These are phyloP conservation scores for Epichloe baconii DNA, from an alignment of 2,329 filamentous ascomycete genomes.

Conservation along the genomic window DNA sequence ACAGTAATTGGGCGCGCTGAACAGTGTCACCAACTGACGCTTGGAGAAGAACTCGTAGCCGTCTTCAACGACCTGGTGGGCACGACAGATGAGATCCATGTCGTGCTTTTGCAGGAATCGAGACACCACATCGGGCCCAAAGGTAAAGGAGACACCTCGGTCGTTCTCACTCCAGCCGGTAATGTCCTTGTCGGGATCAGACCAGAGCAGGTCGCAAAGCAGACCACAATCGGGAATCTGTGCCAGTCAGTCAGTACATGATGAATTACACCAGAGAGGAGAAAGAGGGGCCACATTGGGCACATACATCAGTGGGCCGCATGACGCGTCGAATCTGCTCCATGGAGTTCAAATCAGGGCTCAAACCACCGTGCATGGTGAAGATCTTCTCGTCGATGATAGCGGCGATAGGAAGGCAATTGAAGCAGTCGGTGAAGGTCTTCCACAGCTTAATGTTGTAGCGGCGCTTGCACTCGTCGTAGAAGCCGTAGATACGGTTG, in stretches of 20 bases:
- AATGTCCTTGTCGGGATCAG: conserved; percentile 97
- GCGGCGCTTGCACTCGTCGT: conserved; percentile 97
- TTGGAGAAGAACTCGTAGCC: conserved; percentile 99
- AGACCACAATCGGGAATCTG: conserved; percentile 97
- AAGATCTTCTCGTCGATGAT: conserved; percentile 99
- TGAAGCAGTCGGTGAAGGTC: conserved; percentile 99
- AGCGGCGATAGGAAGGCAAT: conserved; percentile 92
- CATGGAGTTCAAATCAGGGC: conserved; percentile 97
- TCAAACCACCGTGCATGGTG: conserved; percentile 97
- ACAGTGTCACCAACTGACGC: conserved; percentile 90
- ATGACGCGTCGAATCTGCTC: conserved; percentile 98
- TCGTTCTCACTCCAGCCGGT: conserved; percentile 99
- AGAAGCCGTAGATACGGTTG: conserved; percentile 99
- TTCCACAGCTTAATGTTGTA: conserved; percentile 99
- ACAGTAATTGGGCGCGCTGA: conserved; percentile 98
- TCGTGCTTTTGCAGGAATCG: conserved; percentile 98
- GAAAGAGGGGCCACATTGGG: not conserved
- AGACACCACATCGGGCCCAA: conserved; percentile 92
- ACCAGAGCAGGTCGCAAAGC: conserved; percentile 95
- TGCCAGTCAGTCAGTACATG: conserved; percentile 9
- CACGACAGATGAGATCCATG: conserved; percentile 98
- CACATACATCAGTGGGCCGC: conserved; percentile 92
- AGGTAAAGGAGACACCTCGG: conserved; percentile 95
- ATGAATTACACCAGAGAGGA: conserved; percentile 11
- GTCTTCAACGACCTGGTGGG: conserved; percentile 97